These are phyloP conservation scores for Diversispora eburnea DNA, from an alignment of 192 early-diverging fungal genomes.

Conservation along the genomic window DNA sequence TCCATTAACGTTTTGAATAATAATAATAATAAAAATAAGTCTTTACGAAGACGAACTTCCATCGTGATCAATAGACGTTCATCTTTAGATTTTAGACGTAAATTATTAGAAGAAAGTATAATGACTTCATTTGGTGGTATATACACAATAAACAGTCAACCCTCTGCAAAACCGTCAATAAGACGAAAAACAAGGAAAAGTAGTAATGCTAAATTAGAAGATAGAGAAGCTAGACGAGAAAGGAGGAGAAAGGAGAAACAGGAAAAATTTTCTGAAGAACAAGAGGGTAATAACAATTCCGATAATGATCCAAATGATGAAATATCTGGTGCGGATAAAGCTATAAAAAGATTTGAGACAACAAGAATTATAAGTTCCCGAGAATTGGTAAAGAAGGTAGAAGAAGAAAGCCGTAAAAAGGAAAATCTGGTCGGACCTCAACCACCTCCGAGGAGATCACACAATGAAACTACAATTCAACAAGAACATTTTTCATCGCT, in stretches of 20 bases:
- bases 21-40: neutral
- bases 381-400: neutral
- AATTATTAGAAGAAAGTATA: slow-evolving; percentile 26
- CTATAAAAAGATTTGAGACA: neutral
- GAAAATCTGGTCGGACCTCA: neutral
- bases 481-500: neutral
- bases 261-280: neutral
- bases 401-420: neutral
- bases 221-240: slow-evolving; percentile 23
- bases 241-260: slow-evolving; percentile 16
- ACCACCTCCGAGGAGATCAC: slow-evolving; percentile 1
- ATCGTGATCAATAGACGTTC: slow-evolving; percentile 9
- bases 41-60: slow-evolving; percentile 18
- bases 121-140: slow-evolving; percentile 26
- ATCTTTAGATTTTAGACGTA: slow-evolving; percentile 17
- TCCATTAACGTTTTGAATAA: neutral
- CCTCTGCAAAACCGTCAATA: slow-evolving; percentile 3
- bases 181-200: slow-evolving; percentile 22
- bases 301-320: neutral
- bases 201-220: slow-evolving; percentile 27
- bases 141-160: neutral
- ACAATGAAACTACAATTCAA: neutral
- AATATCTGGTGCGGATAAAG: neutral
- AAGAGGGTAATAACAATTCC: neutral
- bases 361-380: neutral